These are phyloP conservation scores for Penicillium fimorum DNA, from an alignment of 495 filamentous ascomycete genomes.

Conservation along the genomic window DNA sequence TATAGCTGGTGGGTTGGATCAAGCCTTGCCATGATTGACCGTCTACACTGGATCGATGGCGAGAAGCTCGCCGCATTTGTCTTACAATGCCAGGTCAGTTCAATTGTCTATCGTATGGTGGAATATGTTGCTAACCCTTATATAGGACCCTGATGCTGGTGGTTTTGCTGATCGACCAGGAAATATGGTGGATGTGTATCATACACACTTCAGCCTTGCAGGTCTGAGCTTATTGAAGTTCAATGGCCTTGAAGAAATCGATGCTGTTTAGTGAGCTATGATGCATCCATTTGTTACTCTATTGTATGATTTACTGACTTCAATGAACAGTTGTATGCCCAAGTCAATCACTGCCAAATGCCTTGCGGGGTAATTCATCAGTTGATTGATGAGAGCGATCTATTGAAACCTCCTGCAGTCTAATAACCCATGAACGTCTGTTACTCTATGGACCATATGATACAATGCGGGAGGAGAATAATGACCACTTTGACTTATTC, in stretches of 20 bases:
- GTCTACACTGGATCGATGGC: conserved; percentile 86
- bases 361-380: conserved; percentile 35
- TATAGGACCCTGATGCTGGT: conserved; percentile 73
- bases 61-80: conserved; percentile 77
- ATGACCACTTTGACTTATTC: conserved; percentile 49
- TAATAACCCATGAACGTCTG: conserved; percentile 61
- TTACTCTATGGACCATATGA: conserved; percentile 54
- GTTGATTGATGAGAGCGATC: neutral
- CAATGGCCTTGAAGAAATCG: conserved; percentile 73
- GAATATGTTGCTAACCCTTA: conserved; percentile 19
- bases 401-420: conserved; percentile 60
- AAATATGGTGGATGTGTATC: conserved; percentile 96
- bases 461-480: conserved; percentile 72
- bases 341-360: conserved; percentile 59
- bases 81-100: conserved; percentile 68
- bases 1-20: conserved; percentile 98
- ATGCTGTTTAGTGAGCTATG: conserved; percentile 76
- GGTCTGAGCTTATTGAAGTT: conserved; percentile 80
- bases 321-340: conserved; percentile 64
- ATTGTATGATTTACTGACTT: conserved; percentile 6
- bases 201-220: conserved; percentile 85
- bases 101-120: neutral
- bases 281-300: neutral
- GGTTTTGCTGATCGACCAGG: conserved; percentile 89
- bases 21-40: conserved; percentile 84